Percentiles rank a stretch among this genome's conserved stretches.
These are phyloP conservation scores for Cryptococcus maquisensis DNA, from an alignment of 1,284 basidiomycete species.

Conservation along the genomic window DNA sequence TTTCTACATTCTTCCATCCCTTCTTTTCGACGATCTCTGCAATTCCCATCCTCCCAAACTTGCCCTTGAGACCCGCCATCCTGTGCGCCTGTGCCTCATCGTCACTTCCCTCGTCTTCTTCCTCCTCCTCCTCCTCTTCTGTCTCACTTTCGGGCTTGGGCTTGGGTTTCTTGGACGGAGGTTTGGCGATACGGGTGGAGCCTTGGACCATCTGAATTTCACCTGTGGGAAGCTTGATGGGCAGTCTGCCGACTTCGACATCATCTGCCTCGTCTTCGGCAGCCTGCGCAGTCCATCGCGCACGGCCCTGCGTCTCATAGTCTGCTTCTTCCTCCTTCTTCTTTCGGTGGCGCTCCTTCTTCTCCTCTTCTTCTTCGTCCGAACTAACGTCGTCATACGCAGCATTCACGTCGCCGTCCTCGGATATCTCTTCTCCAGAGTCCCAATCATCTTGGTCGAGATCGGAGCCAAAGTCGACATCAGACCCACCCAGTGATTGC, in stretches of 20 bases:
- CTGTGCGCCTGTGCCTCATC: slow-evolving; percentile 48
- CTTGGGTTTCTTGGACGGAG: slow-evolving; percentile 34
- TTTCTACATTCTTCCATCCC: slow-evolving; percentile 59
- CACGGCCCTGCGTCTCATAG: slow-evolving; percentile 36
- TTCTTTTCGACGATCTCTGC: slow-evolving; percentile 62
- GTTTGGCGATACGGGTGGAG: slow-evolving; percentile 49
- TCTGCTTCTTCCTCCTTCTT: slow-evolving; percentile 38
- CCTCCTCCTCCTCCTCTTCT: slow-evolving; percentile 50
- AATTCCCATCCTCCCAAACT: slow-evolving; percentile 75
- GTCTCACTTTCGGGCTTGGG: slow-evolving; percentile 47
- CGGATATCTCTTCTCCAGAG: slow-evolving; percentile 11
- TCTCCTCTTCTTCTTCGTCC: slow-evolving; percentile 13
- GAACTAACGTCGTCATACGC: slow-evolving; percentile 21
- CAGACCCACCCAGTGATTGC: slow-evolving; percentile 17
- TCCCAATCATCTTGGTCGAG: slow-evolving; percentile 13
- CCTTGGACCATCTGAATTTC: slow-evolving; percentile 56
- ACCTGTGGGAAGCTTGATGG: slow-evolving; percentile 79
- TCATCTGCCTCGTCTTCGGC: slow-evolving; percentile 30
- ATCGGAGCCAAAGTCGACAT: slow-evolving; percentile 9
- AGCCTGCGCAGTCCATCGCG: slow-evolving; percentile 24
- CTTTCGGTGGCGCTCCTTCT: slow-evolving; percentile 26
- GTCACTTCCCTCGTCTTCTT: slow-evolving; percentile 51
- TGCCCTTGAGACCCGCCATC: slow-evolving; percentile 46
- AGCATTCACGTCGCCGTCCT: slow-evolving; percentile 20
- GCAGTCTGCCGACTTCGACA: slow-evolving; percentile 62